These are phyloP conservation scores for Fusarium piperis DNA, from an alignment of 2,329 filamentous ascomycete genomes.

Conservation along the genomic window DNA sequence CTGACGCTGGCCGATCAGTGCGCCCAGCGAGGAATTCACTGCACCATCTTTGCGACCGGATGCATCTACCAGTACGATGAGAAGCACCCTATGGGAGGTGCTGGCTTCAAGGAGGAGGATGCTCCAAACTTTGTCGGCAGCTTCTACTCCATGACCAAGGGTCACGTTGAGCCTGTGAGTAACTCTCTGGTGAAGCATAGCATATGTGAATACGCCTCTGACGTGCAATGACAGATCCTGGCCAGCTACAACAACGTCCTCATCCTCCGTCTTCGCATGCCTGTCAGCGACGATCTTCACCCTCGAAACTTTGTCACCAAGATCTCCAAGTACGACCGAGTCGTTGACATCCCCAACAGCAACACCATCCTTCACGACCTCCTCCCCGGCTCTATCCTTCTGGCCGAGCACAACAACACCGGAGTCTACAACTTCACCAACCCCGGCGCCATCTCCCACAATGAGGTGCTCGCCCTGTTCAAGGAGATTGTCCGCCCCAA, in stretches of 20 bases:
- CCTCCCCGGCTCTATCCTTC: constrained; percentile 67
- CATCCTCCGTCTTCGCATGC: constrained; percentile 74
- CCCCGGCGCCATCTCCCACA: constrained; percentile 76
- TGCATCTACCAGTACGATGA: constrained; percentile 75
- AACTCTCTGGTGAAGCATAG: background rate
- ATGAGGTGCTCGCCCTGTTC: constrained; percentile 72
- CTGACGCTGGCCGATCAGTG: constrained; percentile 71
- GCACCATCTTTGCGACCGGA: constrained; percentile 73
- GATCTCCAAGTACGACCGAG: constrained; percentile 70
- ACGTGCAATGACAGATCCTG: constrained; percentile 59
- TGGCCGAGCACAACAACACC: constrained; percentile 69
- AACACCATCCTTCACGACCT: constrained; percentile 74
- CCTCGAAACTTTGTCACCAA: constrained; percentile 76
- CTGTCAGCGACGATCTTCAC: constrained; percentile 74
- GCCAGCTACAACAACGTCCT: constrained; percentile 69
- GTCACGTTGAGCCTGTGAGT: constrained; percentile 64
- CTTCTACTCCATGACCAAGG: constrained; percentile 75
- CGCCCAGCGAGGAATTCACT: constrained; percentile 66
- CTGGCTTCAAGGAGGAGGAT: constrained; percentile 70
- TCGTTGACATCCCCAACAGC: constrained; percentile 75
- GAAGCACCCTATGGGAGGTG: constrained; percentile 66
- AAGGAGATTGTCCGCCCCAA: constrained; percentile 69
- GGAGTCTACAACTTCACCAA: constrained; percentile 78
- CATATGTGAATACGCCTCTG: background rate
- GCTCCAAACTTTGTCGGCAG: constrained; percentile 72